phyloP scores from a whole-genome alignment of 768 basidiomycete species.

The Erythrobasidium yunnanense region DNA sequence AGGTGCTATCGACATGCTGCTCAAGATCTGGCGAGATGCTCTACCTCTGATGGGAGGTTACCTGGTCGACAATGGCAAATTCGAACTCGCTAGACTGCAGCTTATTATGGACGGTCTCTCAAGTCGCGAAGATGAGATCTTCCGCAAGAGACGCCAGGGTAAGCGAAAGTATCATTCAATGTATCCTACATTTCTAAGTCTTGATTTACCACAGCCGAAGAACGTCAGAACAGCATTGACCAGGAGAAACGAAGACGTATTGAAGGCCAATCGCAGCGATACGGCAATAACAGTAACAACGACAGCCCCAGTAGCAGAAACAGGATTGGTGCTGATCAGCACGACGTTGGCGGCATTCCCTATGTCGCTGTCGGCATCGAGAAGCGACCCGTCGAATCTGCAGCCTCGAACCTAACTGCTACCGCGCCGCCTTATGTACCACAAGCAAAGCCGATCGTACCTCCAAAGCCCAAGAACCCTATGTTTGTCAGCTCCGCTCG shows the following conservation, averaged over 20 bases:
- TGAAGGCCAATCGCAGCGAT: not conserved
- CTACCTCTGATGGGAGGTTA: conserved; percentile 95
- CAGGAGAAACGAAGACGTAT: conserved; percentile 19
- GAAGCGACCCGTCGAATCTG: too few relatives aligned
- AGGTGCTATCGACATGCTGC: conserved; percentile 92
- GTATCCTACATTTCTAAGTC: not conserved
- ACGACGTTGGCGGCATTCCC: too few relatives aligned
- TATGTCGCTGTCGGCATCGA: too few relatives aligned
- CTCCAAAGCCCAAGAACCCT: conserved; percentile 19
- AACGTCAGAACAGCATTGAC: conserved; percentile 3
- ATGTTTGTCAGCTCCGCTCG: conserved; percentile 11
- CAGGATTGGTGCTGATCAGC: too few relatives aligned
- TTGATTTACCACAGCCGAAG: not conserved
- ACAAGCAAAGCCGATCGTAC: not conserved
- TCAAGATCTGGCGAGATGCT: conserved; percentile 91
- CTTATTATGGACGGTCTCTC: conserved; percentile 93
- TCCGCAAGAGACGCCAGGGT: conserved; percentile 84
- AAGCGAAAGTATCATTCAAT: too few relatives aligned
- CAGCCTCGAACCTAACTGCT: not conserved
- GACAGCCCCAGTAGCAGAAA: too few relatives aligned
- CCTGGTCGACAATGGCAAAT: conserved; percentile 78
- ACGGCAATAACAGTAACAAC: not conserved
- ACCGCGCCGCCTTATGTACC: not conserved
- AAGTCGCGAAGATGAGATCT: conserved; percentile 89
- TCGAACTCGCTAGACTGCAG: conserved; percentile 75